Base-by-base conservation (phyloP, 2,329 filamentous ascomycete species). In the Dactylellina haptotyla region DNA sequence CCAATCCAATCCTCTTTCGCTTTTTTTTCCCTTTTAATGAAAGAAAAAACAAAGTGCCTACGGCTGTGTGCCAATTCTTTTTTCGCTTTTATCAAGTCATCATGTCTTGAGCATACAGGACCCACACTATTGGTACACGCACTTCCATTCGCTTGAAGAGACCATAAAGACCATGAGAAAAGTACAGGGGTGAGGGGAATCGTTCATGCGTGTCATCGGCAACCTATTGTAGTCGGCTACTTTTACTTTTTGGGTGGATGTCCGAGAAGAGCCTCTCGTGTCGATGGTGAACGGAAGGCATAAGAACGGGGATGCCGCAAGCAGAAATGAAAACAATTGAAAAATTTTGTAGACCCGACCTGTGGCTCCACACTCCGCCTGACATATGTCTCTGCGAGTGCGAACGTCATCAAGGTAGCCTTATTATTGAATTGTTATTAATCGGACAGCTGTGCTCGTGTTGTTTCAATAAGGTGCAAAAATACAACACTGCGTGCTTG, bases 191-290 rank as follows among this genome's bases (percentile, higher is more conserved):
- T 57, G 45, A 25, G 37, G 26, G 23, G 4, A 20, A n/a, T 46
- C 57, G 18, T 50, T 72, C 23, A 64, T 72, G 67, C 67, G 61
- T 72, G 59, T 65, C 67, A 72, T 72, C 67, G 57, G 18, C 32
- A 20, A 25, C 32, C 46, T n/a, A 25, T 37, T 30, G 18, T 48
- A 18, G 37, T 45, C 10, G 61, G 37, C 16, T 25, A 46, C 25
- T 32, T 63, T 39, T 41, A 45, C 18, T 37, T 41, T 26, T 63
- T 54, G n/a, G 26, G 39, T 28, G 9, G 12, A 43, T 3, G 45
- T n/a, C 20, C 5, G 43, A 16, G 6, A 5, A 6, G n/a, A 8
- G n/a, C 3, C 43, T 34, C 48, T 50, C 48, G 48, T 53, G 12
- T 54, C 30, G 50, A 54, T 45, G n/a, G 5, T 18, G 23, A 20